Evolutionary conservation across 192 early-diverging fungal genomes (phyloP), one percentile per base, ranked within the genome.

Genomic region (Rhizoclosmatium globosum): DNA sequence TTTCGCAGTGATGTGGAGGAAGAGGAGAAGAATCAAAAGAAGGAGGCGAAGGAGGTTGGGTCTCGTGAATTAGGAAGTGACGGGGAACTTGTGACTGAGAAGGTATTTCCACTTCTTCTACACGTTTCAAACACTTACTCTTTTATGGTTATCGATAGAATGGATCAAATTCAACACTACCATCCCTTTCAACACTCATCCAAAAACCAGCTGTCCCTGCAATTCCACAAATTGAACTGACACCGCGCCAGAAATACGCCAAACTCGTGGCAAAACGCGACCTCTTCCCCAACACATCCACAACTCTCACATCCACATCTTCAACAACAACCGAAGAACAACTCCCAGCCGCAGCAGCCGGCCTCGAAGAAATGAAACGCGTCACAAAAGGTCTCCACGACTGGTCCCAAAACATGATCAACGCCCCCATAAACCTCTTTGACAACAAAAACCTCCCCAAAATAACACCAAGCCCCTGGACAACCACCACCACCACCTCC

Each of bases 321-420:
- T 11, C 69, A 56, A 15, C 48, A 48, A 39, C 47, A 17, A 42
- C 39, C 59, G 72, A 11, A 46, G 72, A 6, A 74, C 11, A 31
- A 50, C 13, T 38, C 39, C 21, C 6, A 57, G 46, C 58, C 19
- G 11, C 53, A 71, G 41, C 48, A 21, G 56, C 56, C 21, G 77
- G 77, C 7, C 59, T 59, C 53, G 66, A 78, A 47, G 77, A 78
- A 78, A 78, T 78, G 77, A 78, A 78, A 41, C 23, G 68, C 11
- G 75, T 78, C 43, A 78, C 77, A 15, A 71, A 69, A 47, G 70
- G 67, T 6, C 59, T 78, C 4, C 57, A 78, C 53, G 59, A 78
- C 46, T 78, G 77, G 77, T 74, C 59, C 13, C 72, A 74, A 47
- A 74, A 59, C 56, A 74, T 64, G 61, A 53, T 74, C 59, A 48